Percentiles rank a stretch among this genome's conserved stretches.
Evolutionary conservation across 306 rosid genomes (phyloP).

Genomic region (Rosa lucieae): DNA sequence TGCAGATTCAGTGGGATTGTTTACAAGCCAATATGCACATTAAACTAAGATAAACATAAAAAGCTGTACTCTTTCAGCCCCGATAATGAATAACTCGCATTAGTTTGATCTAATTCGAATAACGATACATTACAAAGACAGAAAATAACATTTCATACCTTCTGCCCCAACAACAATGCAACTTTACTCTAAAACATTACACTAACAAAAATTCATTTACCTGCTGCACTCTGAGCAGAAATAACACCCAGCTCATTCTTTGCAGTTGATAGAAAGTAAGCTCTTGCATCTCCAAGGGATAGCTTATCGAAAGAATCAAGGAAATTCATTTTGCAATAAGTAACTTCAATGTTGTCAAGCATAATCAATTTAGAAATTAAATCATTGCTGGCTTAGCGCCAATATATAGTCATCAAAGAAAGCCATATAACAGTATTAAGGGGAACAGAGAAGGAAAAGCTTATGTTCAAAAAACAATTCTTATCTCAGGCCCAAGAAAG

Average conservation of each 20-base stretch:
- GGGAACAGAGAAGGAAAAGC: not conserved
- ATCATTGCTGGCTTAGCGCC: not conserved
- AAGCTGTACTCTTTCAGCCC: not conserved
- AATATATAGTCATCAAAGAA: not conserved
- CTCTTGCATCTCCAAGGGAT: conserved; percentile 93
- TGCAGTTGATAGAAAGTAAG: conserved; percentile 85
- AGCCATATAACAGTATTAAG: not conserved
- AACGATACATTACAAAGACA: not conserved
- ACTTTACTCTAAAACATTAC: not conserved
- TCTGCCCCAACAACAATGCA: not conserved
- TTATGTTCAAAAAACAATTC: too few species aligned
- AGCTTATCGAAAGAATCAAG: conserved; percentile 54
- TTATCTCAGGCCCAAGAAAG: not conserved
- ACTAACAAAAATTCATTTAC: conserved; percentile 29
- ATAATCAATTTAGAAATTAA: not conserved
- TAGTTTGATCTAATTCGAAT: not conserved
- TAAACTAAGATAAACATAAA: not conserved
- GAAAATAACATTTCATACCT: not conserved
- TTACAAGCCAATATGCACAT: not conserved
- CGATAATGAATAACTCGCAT: not conserved
- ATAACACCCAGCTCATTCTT: conserved; percentile 90
- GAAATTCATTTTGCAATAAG: conserved; percentile 18
- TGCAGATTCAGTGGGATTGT: not conserved
- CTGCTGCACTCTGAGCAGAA: conserved; percentile 85
- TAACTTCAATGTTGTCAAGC: conserved; percentile 2